These are phyloP conservation scores for Hygrophila difformis DNA, from an alignment of 257 asterid species.

Conservation along the genomic window DNA sequence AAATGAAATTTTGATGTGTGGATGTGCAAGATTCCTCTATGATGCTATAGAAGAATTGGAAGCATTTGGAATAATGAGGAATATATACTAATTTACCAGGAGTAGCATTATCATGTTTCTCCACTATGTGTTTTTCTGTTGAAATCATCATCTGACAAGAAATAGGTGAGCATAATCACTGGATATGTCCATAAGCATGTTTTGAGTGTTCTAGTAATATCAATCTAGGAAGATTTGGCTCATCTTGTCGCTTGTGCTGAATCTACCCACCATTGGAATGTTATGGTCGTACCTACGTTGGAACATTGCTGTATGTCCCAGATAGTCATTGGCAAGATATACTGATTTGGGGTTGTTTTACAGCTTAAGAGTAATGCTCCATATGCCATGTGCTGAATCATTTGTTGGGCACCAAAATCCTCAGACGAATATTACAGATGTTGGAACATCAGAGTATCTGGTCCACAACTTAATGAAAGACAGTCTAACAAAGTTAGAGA, in stretches of 20 bases:
- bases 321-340: constrained; percentile 13
- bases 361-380: constrained; percentile 77
- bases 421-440: constrained; percentile 27
- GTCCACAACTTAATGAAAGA: constrained; percentile 54
- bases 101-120: not conserved
- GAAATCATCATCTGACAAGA: too few species aligned
- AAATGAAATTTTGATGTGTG: constrained; percentile 8
- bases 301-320: constrained; percentile 2
- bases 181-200: constrained; percentile 14
- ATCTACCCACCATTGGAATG: too few species aligned
- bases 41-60: not conserved
- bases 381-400: constrained; percentile 37
- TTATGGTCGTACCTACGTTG: not conserved
- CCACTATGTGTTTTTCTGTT: too few species aligned
- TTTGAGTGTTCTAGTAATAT: constrained; percentile 8
- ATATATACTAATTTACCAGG: constrained; percentile 3
- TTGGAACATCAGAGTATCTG: constrained; percentile 40
- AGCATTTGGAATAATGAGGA: constrained; percentile 4
- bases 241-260: too few species aligned
- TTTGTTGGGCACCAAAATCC: constrained; percentile 37
- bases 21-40: not conserved
- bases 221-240: constrained; percentile 1
- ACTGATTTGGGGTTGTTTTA: constrained; percentile 19
- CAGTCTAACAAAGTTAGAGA: constrained; percentile 46
- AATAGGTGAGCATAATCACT: constrained; percentile 4